Conservation (phyloP, 2,329 filamentous ascomycete genomes). For the Botryotinia narcissicola region DNA sequence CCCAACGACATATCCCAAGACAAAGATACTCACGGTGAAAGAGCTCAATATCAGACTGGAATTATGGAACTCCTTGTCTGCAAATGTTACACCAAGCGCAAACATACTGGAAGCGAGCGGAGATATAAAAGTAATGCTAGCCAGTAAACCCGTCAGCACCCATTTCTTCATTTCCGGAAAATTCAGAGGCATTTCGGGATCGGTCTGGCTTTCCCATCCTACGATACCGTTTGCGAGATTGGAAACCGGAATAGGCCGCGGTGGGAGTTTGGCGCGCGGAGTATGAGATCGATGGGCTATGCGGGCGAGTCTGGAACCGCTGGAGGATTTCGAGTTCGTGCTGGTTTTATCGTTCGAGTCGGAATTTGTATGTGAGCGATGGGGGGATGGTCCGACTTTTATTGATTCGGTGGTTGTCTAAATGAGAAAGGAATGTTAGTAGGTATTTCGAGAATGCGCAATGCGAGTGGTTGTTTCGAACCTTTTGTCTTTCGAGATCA, state of each 20-base stretch:
- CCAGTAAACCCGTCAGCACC: slow-evolving; percentile 34
- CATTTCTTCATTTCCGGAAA: slow-evolving; percentile 40
- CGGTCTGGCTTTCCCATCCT: slow-evolving; percentile 58
- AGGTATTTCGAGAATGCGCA: not conserved
- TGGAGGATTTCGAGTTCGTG: slow-evolving; percentile 25
- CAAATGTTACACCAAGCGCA: slow-evolving; percentile 61
- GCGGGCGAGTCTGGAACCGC: slow-evolving; percentile 31
- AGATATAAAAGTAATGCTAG: slow-evolving; percentile 39
- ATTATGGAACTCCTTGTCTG: slow-evolving; percentile 59
- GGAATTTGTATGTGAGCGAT: slow-evolving; percentile 3
- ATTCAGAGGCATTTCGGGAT: slow-evolving; percentile 58
- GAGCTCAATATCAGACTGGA: slow-evolving; percentile 48
- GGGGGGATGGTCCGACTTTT: not conserved
- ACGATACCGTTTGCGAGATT: slow-evolving; percentile 54
- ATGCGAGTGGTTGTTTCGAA: slow-evolving; percentile 5
- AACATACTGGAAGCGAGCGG: slow-evolving; percentile 54
- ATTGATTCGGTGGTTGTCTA: slow-evolving; percentile 23
- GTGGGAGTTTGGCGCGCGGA: slow-evolving; percentile 23
- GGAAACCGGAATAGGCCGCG: slow-evolving; percentile 42
- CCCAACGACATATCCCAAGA: slow-evolving; percentile 31
- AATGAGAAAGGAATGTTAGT: not conserved
- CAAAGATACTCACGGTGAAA: slow-evolving; percentile 52
- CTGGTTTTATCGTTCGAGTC: slow-evolving; percentile 4
- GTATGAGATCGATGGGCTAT: slow-evolving; percentile 28
- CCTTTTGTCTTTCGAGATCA: slow-evolving; percentile 32